phyloP scores from a whole-genome alignment of 2,329 filamentous ascomycete genomes.

The Neocatenulostroma microsporum region DNA sequence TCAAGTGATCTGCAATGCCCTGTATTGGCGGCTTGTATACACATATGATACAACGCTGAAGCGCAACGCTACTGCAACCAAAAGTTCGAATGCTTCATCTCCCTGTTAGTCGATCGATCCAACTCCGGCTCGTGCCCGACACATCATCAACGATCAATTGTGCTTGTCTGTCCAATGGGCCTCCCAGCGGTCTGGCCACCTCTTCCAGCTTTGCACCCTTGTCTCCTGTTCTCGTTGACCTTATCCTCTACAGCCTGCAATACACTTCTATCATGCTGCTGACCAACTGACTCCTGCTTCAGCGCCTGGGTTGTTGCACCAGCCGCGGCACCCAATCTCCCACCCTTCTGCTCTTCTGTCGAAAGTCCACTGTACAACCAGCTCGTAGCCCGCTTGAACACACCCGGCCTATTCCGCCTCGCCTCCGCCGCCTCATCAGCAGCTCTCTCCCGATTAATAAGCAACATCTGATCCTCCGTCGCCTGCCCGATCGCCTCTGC shows the following conservation, averaged over 20 bases:
- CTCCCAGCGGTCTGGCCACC: constrained; percentile 28
- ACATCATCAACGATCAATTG: constrained; percentile 1
- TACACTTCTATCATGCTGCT: constrained; percentile 19
- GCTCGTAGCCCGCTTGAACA: constrained; percentile 28
- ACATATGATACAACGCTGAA: constrained; percentile 5
- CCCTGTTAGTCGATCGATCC: constrained; percentile 1
- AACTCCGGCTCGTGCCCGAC: constrained; percentile 1
- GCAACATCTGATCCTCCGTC: constrained; percentile 44
- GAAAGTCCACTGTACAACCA: constrained; percentile 27
- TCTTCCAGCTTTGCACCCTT: constrained; percentile 23
- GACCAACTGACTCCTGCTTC: constrained; percentile 13
- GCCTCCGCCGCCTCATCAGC: constrained; percentile 48
- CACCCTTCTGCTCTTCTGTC: constrained; percentile 32
- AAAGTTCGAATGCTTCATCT: no score
- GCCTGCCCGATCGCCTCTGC: constrained; percentile 39
- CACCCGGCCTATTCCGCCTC: constrained; percentile 29
- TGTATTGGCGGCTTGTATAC: constrained; percentile 4
- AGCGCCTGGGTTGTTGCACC: constrained; percentile 3
- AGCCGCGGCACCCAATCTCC: constrained; percentile 25
- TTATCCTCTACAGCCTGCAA: constrained; percentile 29
- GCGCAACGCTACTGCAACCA: background rate
- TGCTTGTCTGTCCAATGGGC: constrained; percentile 40
- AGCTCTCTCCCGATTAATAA: constrained; percentile 54
- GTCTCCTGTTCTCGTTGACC: constrained; percentile 20
- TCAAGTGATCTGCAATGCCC: constrained; percentile 16